Percentiles rank a stretch among this genome's conserved stretches.
phyloP scores from a whole-genome alignment of 257 asterid genomes.

The Nicotiana otophora region DNA sequence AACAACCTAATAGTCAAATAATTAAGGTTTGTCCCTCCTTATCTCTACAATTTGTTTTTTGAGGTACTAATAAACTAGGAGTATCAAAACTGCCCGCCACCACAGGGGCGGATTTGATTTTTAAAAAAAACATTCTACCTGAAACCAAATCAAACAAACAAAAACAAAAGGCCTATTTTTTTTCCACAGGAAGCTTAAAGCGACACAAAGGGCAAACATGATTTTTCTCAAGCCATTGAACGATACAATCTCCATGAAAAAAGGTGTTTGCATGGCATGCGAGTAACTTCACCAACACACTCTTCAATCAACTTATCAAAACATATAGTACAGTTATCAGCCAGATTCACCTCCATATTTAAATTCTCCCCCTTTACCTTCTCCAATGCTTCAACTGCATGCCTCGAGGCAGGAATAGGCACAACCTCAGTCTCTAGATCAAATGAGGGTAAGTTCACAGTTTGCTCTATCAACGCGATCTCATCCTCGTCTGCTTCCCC shows the following conservation, averaged over 20 bases:
- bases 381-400: neutral
- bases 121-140: neutral
- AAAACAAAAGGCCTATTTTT: neutral
- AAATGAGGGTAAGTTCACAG: neutral
- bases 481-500: neutral
- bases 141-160: neutral
- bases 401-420: neutral
- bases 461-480: neutral
- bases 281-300: neutral
- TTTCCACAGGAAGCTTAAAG: neutral
- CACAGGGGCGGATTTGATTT: too few relatives aligned
- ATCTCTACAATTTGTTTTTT: too few relatives aligned
- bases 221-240: neutral
- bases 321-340: neutral
- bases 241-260: slow-evolving; percentile 11
- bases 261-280: slow-evolving; percentile 7
- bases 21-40: too few relatives aligned
- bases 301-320: neutral
- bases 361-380: neutral
- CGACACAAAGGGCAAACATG: slow-evolving; percentile 4
- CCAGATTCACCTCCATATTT: too few relatives aligned
- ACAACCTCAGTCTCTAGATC: neutral
- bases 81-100: too few relatives aligned
- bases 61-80: too few relatives aligned
- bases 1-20: too few relatives aligned